Conservation (phyloP, 225 moss, liverwort and hornwort species). For the Marchantia polymorpha region DNA sequence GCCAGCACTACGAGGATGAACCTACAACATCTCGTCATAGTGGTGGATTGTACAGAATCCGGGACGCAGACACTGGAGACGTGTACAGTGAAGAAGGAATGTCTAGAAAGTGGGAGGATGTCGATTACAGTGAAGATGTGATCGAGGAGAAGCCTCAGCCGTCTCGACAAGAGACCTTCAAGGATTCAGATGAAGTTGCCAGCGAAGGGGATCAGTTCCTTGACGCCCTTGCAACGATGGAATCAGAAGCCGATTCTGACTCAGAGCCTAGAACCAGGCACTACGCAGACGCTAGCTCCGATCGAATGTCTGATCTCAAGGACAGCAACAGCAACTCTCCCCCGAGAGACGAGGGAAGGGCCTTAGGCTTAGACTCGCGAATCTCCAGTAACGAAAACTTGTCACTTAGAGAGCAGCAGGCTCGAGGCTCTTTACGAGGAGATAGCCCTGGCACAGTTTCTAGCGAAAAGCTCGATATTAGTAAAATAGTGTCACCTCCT, state of each 20-base stretch:
- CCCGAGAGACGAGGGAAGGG: constrained; percentile 6
- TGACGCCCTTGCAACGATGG: constrained; percentile 51
- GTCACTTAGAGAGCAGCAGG: constrained; percentile 11
- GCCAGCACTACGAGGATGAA: background rate
- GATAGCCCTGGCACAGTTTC: background rate
- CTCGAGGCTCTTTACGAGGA: background rate
- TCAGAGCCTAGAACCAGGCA: constrained; percentile 32
- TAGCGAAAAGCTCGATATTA: constrained; percentile 8
- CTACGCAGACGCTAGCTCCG: constrained; percentile 19
- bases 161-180: constrained; percentile 5
- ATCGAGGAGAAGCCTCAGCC: constrained; percentile 12
- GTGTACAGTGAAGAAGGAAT: background rate
- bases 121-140: constrained; percentile 2
- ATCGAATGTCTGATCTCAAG: constrained; percentile 11
- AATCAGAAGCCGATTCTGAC: constrained; percentile 44
- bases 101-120: constrained; percentile 22
- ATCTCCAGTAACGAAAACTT: constrained; percentile 6
- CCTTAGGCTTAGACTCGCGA: background rate
- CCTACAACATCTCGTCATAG: constrained; percentile 4
- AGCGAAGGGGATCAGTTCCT: constrained; percentile 48
- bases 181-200: constrained; percentile 35
- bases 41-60: background rate
- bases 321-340: constrained; percentile 14
- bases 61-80: background rate
- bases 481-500: constrained; percentile 9